Percentiles rank a stretch among this genome's conserved stretches.
These are phyloP conservation scores for Trichoderma koningii DNA, from an alignment of 2,329 filamentous ascomycete genomes.

Conservation along the genomic window DNA sequence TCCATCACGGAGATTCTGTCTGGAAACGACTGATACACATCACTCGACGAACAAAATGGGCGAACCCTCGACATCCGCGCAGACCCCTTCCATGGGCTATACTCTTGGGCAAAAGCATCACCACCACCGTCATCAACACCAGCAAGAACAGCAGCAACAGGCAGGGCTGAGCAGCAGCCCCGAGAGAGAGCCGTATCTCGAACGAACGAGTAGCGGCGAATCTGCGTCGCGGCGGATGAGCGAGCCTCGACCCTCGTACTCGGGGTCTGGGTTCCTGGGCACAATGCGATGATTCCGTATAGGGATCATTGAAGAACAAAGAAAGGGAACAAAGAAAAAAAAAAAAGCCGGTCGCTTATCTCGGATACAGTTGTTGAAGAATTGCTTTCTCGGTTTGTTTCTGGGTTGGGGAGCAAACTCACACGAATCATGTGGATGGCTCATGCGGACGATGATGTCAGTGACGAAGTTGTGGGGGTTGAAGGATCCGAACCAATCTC, in stretches of 20 bases:
- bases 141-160: conserved; percentile 1
- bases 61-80: conserved; percentile 7
- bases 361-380: not conserved
- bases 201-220: conserved; percentile 15
- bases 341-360: too few relatives aligned
- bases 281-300: conserved; percentile 20
- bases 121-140: not conserved
- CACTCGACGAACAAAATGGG: conserved; percentile 4
- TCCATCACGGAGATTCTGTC: not conserved
- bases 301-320: too few relatives aligned
- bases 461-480: not conserved
- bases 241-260: conserved; percentile 13
- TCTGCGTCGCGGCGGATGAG: conserved; percentile 12
- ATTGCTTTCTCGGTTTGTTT: not conserved
- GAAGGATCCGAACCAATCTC: not conserved
- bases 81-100: not conserved
- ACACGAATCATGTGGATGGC: not conserved
- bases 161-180: conserved; percentile 7
- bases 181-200: conserved; percentile 8
- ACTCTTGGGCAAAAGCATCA: not conserved
- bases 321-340: too few relatives aligned
- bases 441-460: conserved; percentile 7
- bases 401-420: not conserved
- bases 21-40: not conserved
- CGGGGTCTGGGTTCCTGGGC: conserved; percentile 25